phyloP scores from a whole-genome alignment of 495 filamentous ascomycete species.

The Penicillium maclennaniae region DNA sequence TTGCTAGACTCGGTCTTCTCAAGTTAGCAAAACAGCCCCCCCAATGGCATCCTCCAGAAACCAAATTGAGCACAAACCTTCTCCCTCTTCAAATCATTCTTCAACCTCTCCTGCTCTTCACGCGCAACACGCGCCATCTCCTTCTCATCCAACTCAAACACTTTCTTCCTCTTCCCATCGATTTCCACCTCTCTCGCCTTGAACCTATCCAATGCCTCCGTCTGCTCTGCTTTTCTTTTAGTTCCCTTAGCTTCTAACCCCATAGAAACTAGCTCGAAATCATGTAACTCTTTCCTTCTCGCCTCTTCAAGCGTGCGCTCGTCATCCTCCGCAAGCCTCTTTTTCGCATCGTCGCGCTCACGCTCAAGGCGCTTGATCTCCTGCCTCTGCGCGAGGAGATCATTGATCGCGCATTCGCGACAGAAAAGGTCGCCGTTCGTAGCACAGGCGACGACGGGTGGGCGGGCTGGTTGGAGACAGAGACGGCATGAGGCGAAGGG shows the following conservation, averaged over 20 bases:
- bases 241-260: conserved; percentile 29
- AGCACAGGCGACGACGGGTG: conserved; percentile 76
- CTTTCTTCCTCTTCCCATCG: conserved; percentile 47
- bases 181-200: conserved; percentile 65
- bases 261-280: conserved; percentile 45
- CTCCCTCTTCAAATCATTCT: conserved; percentile 65
- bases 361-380: conserved; percentile 84
- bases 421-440: conserved; percentile 92
- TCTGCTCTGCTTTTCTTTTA: conserved; percentile 32
- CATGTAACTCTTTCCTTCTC: conserved; percentile 28
- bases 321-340: conserved; percentile 38
- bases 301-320: conserved; percentile 35
- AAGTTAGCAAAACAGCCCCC: conserved; percentile 7
- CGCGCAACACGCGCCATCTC: conserved; percentile 67
- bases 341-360: conserved; percentile 52
- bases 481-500: conserved; percentile 87
- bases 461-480: conserved; percentile 77
- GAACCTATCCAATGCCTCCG: conserved; percentile 25
- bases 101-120: conserved; percentile 66
- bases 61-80: conserved; percentile 49
- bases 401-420: conserved; percentile 86
- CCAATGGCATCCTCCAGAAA: background rate
- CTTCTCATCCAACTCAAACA: conserved; percentile 76
- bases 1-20: conserved; percentile 51
- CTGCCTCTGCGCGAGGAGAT: conserved; percentile 84